Conservation (phyloP, 2,329 filamentous ascomycete species). For the Pleoardoris graminearum region DNA sequence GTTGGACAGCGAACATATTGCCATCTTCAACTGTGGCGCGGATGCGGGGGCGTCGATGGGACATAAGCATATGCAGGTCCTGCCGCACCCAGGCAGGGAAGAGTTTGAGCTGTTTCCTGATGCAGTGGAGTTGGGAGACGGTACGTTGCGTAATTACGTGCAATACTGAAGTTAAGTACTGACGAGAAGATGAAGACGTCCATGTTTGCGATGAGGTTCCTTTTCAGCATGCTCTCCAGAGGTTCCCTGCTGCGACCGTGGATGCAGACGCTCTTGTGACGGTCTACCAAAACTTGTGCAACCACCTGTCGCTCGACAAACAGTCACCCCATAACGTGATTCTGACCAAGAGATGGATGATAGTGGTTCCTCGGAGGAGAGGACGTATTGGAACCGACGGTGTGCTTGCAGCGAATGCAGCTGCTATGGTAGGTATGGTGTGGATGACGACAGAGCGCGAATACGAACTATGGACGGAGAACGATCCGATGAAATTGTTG, state of each 20-base stretch:
- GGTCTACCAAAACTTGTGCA: not conserved
- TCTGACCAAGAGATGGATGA: slow-evolving; percentile 3
- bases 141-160: not conserved
- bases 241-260: not conserved
- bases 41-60: slow-evolving; percentile 6
- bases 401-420: slow-evolving; percentile 5
- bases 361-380: slow-evolving; percentile 3
- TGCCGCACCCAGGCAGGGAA: not conserved
- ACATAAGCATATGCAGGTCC: slow-evolving; percentile 10
- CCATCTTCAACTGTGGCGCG: slow-evolving; percentile 10
- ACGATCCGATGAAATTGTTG: slow-evolving; percentile 3
- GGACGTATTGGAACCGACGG: not conserved
- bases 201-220: not conserved
- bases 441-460: slow-evolving; percentile 7
- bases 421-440: slow-evolving; percentile 9
- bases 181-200: not conserved
- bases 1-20: slow-evolving; percentile 6
- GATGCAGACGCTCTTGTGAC: not conserved
- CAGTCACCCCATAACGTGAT: slow-evolving; percentile 4
- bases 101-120: slow-evolving; percentile 5
- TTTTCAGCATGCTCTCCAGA: slow-evolving; percentile 6
- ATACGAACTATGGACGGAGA: slow-evolving; percentile 4
- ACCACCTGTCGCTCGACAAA: not conserved
- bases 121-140: not conserved
- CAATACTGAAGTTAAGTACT: not conserved